Conservation (phyloP, 768 basidiomycete species). For the Tricholoma matsutake region DNA sequence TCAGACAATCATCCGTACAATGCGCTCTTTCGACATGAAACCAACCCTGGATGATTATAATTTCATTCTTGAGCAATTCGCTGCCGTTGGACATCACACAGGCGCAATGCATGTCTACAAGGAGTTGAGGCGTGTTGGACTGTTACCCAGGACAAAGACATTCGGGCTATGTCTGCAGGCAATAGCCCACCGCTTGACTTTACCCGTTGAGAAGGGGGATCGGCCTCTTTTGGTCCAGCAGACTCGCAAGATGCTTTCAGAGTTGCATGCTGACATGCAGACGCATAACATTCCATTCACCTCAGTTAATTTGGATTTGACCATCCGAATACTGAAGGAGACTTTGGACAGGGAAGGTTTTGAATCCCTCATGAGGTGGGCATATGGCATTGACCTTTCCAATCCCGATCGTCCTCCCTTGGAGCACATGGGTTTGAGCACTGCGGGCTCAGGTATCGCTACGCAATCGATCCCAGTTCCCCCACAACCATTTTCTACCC, state of each 20-base stretch:
- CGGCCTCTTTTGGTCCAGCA: slow-evolving; percentile 36
- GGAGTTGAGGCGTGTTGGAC: slow-evolving; percentile 47
- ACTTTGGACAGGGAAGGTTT: slow-evolving; percentile 55
- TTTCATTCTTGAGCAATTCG: slow-evolving; percentile 71
- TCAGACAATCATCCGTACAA: slow-evolving; percentile 66
- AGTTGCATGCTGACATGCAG: slow-evolving; percentile 59
- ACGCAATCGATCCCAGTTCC: background rate
- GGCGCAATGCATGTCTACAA: slow-evolving; percentile 60
- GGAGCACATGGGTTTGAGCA: slow-evolving; percentile 32
- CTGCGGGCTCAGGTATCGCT: slow-evolving; percentile 3
- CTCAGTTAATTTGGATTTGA: slow-evolving; percentile 62
- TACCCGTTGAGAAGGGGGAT: slow-evolving; percentile 46
- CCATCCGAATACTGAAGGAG: slow-evolving; percentile 65
- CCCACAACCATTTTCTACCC: slow-evolving; percentile 53
- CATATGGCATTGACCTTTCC: slow-evolving; percentile 74
- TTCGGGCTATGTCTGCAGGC: slow-evolving; percentile 67
- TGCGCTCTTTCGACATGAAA: slow-evolving; percentile 48
- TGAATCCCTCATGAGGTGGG: slow-evolving; percentile 56
- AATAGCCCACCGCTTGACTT: slow-evolving; percentile 61
- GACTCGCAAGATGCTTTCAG: slow-evolving; percentile 44
- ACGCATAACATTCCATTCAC: slow-evolving; percentile 45
- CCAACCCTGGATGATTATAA: slow-evolving; percentile 68
- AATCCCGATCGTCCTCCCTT: slow-evolving; percentile 69
- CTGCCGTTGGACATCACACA: slow-evolving; percentile 65
- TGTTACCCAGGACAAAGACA: slow-evolving; percentile 51